phyloP scores from a whole-genome alignment of 2,329 filamentous ascomycete genomes.

The Aspergillus pseudoglaucus region DNA sequence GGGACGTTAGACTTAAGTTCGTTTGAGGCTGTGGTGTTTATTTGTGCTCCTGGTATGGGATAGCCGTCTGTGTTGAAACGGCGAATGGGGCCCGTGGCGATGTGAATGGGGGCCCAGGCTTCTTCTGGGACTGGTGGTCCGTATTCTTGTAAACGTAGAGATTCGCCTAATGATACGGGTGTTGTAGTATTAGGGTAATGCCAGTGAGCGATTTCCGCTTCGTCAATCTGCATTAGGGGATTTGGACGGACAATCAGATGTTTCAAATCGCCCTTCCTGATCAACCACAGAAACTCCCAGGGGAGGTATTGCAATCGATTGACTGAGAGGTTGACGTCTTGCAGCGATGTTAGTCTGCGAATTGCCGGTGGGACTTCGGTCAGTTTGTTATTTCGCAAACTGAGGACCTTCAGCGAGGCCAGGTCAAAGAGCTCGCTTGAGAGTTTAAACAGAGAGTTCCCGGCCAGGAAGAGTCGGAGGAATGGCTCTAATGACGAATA shows the following conservation, averaged over 20 bases:
- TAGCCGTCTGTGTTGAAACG: slow-evolving; percentile 31
- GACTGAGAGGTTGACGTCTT: slow-evolving; percentile 40
- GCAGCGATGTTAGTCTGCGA: slow-evolving; percentile 33
- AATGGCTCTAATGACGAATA: slow-evolving; percentile 37
- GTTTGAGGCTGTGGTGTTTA: slow-evolving; percentile 2
- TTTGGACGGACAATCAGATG: slow-evolving; percentile 36
- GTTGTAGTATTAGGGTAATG: slow-evolving; percentile 15
- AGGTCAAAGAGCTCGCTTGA: slow-evolving; percentile 39
- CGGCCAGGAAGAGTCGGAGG: slow-evolving; percentile 38
- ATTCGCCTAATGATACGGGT: neutral
- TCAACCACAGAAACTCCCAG: slow-evolving; percentile 39
- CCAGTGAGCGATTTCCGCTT: slow-evolving; percentile 27
- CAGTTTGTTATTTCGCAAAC: slow-evolving; percentile 42
- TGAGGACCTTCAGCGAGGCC: slow-evolving; percentile 36
- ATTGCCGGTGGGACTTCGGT: slow-evolving; percentile 36
- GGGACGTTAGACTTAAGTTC: slow-evolving; percentile 21
- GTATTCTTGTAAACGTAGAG: slow-evolving; percentile 16
- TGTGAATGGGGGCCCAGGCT: slow-evolving; percentile 30
- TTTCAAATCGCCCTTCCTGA: slow-evolving; percentile 31
- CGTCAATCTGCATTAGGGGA: slow-evolving; percentile 29
- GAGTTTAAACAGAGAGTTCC: slow-evolving; percentile 34
- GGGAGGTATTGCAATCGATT: slow-evolving; percentile 40
- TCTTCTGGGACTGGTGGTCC: slow-evolving; percentile 21
- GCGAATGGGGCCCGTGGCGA: slow-evolving; percentile 28
- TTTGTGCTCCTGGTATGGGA: slow-evolving; percentile 8